Conservation (phyloP, 2,329 filamentous ascomycete species). For the Phialophora expanda region DNA sequence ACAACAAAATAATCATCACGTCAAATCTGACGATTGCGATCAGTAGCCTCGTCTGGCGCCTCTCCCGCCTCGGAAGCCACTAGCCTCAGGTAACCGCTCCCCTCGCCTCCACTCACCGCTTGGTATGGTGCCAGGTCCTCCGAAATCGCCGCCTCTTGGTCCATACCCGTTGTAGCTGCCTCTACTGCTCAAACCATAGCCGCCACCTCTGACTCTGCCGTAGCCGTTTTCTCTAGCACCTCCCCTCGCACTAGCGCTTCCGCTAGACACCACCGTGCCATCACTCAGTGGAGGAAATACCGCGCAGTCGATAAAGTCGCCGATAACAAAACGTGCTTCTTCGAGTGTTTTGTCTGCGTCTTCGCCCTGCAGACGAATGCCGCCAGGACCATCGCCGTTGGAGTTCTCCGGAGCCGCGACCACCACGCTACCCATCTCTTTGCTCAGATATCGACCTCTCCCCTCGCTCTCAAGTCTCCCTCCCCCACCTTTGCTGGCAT, state of each 20-base stretch:
- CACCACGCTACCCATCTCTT: slow-evolving; percentile 82
- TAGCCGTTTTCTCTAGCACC: slow-evolving; percentile 53
- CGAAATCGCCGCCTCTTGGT: slow-evolving; percentile 47
- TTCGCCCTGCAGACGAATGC: slow-evolving; percentile 52
- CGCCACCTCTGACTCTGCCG: slow-evolving; percentile 48
- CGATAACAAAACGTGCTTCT: slow-evolving; percentile 81
- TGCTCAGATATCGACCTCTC: slow-evolving; percentile 71
- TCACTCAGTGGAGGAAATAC: slow-evolving; percentile 76
- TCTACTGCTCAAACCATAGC: slow-evolving; percentile 49
- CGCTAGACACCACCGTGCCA: slow-evolving; percentile 65
- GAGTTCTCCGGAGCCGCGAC: slow-evolving; percentile 59
- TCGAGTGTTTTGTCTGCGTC: slow-evolving; percentile 74
- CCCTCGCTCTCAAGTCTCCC: slow-evolving; percentile 40
- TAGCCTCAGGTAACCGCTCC: slow-evolving; percentile 51
- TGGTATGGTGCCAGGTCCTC: slow-evolving; percentile 45
- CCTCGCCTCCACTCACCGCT: slow-evolving; percentile 57
- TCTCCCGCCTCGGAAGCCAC: slow-evolving; percentile 47
- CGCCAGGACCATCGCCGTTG: slow-evolving; percentile 49
- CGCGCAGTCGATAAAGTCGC: slow-evolving; percentile 84
- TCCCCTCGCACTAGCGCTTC: slow-evolving; percentile 33
- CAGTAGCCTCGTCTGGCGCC: slow-evolving; percentile 31
- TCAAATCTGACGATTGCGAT: background rate
- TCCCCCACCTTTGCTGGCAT: slow-evolving; percentile 46
- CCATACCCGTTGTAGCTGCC: slow-evolving; percentile 50
- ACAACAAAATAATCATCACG: background rate